A percentile compares a stretch with the other conserved stretches of the same genome.
phyloP scores from a whole-genome alignment of 495 filamentous ascomycete genomes.

The Parachaetomium inaequale region DNA sequence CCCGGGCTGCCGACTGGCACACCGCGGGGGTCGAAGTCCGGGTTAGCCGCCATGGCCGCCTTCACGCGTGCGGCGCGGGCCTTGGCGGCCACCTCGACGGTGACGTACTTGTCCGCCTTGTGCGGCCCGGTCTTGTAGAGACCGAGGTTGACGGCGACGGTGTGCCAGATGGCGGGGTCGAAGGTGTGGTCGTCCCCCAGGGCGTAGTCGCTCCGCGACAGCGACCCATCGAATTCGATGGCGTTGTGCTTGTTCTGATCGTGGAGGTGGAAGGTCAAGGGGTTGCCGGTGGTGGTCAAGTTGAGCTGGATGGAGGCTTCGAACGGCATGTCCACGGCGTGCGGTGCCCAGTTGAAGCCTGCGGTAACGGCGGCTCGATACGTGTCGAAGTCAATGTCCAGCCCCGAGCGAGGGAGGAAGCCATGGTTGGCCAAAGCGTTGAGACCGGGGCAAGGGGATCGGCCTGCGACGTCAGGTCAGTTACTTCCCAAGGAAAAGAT shows the following conservation, averaged over 20 bases:
- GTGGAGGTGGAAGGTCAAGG: slow-evolving; percentile 28
- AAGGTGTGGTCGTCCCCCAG: slow-evolving; percentile 30
- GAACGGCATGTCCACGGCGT: slow-evolving; percentile 28
- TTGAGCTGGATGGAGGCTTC: slow-evolving; percentile 24
- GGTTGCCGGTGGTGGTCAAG: slow-evolving; percentile 26
- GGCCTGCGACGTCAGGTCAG: slow-evolving; percentile 3
- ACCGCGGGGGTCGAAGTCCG: slow-evolving; percentile 22
- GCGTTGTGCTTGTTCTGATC: slow-evolving; percentile 27
- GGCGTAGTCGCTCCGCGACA: slow-evolving; percentile 28
- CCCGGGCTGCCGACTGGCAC: slow-evolving; percentile 22
- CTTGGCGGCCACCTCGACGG: slow-evolving; percentile 26
- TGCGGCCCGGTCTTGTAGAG: slow-evolving; percentile 9
- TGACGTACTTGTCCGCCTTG: slow-evolving; percentile 22
- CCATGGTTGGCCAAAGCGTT: slow-evolving; percentile 56
- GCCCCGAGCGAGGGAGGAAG: slow-evolving; percentile 51
- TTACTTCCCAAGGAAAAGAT: background rate
- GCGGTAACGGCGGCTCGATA: slow-evolving; percentile 16
- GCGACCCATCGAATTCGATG: slow-evolving; percentile 34
- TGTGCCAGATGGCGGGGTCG: slow-evolving; percentile 26
- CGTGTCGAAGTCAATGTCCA: slow-evolving; percentile 28
- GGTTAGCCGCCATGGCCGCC: slow-evolving; percentile 26
- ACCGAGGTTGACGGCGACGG: slow-evolving; percentile 10
- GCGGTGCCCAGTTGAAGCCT: slow-evolving; percentile 26
- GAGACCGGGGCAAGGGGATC: slow-evolving; percentile 50
- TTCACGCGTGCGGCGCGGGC: slow-evolving; percentile 25